Base-by-base conservation (phyloP, 2,329 filamentous ascomycete species). In the Fusarium begoniae region DNA sequence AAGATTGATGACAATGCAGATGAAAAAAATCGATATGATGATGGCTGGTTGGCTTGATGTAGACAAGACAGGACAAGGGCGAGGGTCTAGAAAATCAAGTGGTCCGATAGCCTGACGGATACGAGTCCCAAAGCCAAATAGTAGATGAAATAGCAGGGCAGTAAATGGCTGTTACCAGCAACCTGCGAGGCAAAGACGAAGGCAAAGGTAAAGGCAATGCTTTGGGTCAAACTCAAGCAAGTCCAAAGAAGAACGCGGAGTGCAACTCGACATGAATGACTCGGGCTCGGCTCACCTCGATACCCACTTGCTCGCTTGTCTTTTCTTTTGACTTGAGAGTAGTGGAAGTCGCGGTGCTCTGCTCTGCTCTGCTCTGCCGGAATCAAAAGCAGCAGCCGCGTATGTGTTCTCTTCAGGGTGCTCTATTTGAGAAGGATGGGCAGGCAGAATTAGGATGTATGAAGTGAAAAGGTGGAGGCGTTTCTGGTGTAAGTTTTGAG, bases 241-340 rank as follows among this genome's bases (percentile, higher is more conserved):
- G 40, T 74, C 63, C 69, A 76, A 70, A 74, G 72, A 75, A 73
- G 70, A 66, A 73, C 70, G 72, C 69, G 70, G 74, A 75, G 73
- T 72, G 73, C 70, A 77, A 78, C 72, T 79, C 73, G 78, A 78
- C 68, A 78, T 80, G 78, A 80, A 80, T 78, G 70, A 77, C 74
- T 78, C 72, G 72, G 76, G 76, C 79, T 80, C 76, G 80, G 80
- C 80, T 81, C 72, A 75, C 72, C 72, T 75, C 78, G 66, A 74
- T 77, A 77, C 74, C 70, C 70, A 75, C 73, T 76, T 69, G 69
- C 74, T 73, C 74, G 60, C 62, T 56, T 75, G 61, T 67, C 60
- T 48, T 65, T 70, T 69, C 66, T 70, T 44, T 66, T 60, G 66
- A 69, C 53, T 65, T 68, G 50, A 61, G 54, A 68, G 66, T 28